Evolutionary conservation across 768 basidiomycete species (phyloP), one percentile per base, ranked within the genome.

Genomic region (Panaeolus papilionaceus): DNA sequence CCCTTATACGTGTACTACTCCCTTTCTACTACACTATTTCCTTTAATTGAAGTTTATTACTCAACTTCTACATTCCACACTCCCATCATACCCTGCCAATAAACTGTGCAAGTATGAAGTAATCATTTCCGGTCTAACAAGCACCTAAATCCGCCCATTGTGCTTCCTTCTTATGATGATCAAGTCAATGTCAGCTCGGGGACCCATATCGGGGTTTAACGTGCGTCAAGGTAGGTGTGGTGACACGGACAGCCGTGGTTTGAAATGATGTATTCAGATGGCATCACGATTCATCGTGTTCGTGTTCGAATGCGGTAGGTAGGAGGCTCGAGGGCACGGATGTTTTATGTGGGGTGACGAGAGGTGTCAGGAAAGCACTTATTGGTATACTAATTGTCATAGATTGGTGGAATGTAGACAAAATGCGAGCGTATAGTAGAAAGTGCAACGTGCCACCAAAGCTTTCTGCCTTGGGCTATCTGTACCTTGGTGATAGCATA

Each of bases 241-340:
- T 44, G 42, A 16, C 42, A 44, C n/a, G 14, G 42, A 44, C 42
- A 44, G 16, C 14, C 42, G 42, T 44, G 42, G 42, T 44, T 58
- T 37, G 54, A 58, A 58, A 14, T 16, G 11, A 37, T 9, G 12
- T 23, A 58, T 58, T 16, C 14, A n/a, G 28, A 58, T 58, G 54
- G 33, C 26, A 58, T 58, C 54, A 58, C 12, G 14, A 6, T 8
- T 14, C 5, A 58, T 58, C 28, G 3, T 58, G 26, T 12, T 23
- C 6, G 54, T 16, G 28, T 37, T 58, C 54, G 54, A 58, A 51
- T 51, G 26, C 47, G 18, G 47, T 23, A 51, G 47, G 47, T 51
- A 20, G 12, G 54, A 58, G 28, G 54, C 26, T 28, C 28, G 54
- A 58, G 54, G 26, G 33, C 4, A 16, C 28, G 26, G 54, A 58